Evolutionary conservation across 371 early-diverging fungal species (phyloP).

Genomic region (Dichotomocladium elegans): DNA sequence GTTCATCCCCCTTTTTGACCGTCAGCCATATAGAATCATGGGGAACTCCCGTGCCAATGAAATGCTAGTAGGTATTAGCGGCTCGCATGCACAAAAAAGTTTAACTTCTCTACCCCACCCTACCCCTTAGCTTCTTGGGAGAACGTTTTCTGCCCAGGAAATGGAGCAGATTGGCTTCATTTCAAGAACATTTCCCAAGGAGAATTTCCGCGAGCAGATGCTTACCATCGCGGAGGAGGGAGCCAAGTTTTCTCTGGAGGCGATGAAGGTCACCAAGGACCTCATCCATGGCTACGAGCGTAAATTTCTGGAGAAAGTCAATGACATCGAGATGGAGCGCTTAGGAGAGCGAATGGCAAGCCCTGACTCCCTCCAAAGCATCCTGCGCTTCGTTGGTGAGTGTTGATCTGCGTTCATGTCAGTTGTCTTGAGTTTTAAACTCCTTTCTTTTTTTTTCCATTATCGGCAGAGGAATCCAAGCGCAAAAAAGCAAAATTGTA

Average conservation of each 20-base stretch:
- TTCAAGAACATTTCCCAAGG: slow-evolving; percentile 48
- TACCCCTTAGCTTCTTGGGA: slow-evolving; percentile 43
- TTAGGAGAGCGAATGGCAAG: slow-evolving; percentile 28
- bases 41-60: slow-evolving; percentile 60
- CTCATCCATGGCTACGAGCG: slow-evolving; percentile 49
- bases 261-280: slow-evolving; percentile 54
- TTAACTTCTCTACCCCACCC: too few species aligned
- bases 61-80: slow-evolving; percentile 44
- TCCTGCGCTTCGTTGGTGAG: slow-evolving; percentile 35
- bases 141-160: slow-evolving; percentile 51
- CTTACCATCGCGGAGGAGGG: slow-evolving; percentile 44
- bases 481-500: slow-evolving; percentile 12
- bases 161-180: slow-evolving; percentile 46
- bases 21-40: slow-evolving; percentile 38
- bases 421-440: too few species aligned
- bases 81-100: too few species aligned
- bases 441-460: background rate
- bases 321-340: slow-evolving; percentile 43
- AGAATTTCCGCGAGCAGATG: slow-evolving; percentile 48
- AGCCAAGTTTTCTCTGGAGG: slow-evolving; percentile 49
- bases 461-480: slow-evolving; percentile 10
- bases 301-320: slow-evolving; percentile 38
- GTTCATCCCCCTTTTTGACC: background rate
- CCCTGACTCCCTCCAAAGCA: slow-evolving; percentile 27
- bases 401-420: background rate